Conservation (phyloP, 495 filamentous ascomycete species). For the Corynascus novoguineensis region DNA sequence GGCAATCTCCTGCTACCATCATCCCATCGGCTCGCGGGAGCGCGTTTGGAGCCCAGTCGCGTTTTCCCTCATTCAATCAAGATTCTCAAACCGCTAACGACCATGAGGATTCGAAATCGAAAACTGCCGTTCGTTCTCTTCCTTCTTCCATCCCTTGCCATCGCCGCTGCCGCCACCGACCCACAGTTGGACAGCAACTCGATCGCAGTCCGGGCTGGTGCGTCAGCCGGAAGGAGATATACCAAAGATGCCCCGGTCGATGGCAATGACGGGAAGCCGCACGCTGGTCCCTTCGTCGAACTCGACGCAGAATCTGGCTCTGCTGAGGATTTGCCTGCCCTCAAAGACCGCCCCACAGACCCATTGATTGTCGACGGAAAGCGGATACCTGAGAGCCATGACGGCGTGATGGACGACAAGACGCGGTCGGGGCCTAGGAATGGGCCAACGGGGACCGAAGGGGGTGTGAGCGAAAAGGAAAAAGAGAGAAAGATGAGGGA, state of each 20-base stretch:
- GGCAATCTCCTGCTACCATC: background rate
- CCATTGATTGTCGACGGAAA: slow-evolving; percentile 53
- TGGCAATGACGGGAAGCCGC: slow-evolving; percentile 92
- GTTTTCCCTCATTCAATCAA: background rate
- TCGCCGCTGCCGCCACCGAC: slow-evolving; percentile 29
- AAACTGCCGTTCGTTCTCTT: slow-evolving; percentile 41
- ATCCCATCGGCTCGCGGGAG: background rate
- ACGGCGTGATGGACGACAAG: slow-evolving; percentile 89
- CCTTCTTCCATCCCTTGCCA: slow-evolving; percentile 41
- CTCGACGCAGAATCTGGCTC: slow-evolving; percentile 41
- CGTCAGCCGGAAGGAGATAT: slow-evolving; percentile 32
- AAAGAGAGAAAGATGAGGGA: slow-evolving; percentile 61
- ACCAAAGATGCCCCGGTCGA: slow-evolving; percentile 91
- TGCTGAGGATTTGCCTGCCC: slow-evolving; percentile 39
- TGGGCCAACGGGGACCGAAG: slow-evolving; percentile 81
- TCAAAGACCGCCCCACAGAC: slow-evolving; percentile 46
- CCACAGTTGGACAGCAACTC: slow-evolving; percentile 19
- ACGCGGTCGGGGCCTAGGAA: slow-evolving; percentile 65
- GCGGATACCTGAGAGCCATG: slow-evolving; percentile 68
- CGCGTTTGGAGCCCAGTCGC: background rate
- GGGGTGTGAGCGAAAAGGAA: slow-evolving; percentile 78
- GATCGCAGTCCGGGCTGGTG: slow-evolving; percentile 16
- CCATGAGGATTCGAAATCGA: slow-evolving; percentile 39
- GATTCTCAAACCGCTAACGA: slow-evolving; percentile 11
- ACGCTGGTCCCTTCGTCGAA: slow-evolving; percentile 82